A percentile compares a stretch with the other conserved stretches of the same genome.
Conservation (phyloP, 2,329 filamentous ascomycete genomes). For the Apiospora malaysiana region DNA sequence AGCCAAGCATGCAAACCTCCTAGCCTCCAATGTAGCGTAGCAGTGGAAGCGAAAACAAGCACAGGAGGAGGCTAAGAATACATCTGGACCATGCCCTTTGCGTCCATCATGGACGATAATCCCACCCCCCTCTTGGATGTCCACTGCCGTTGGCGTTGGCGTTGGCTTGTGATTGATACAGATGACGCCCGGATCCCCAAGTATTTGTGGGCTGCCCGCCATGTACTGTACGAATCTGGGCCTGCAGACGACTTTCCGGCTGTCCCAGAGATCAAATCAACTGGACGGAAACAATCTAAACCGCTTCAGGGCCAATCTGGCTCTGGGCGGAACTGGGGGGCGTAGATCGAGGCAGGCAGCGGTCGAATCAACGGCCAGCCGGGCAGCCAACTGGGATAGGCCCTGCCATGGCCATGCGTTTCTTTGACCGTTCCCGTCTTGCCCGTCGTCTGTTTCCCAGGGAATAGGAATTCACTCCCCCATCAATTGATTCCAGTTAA, state of each 20-base stretch:
- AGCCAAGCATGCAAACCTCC: not conserved
- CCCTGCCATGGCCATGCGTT: not conserved
- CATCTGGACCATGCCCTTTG: not conserved
- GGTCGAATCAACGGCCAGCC: constrained; percentile 2
- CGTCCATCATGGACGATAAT: not conserved
- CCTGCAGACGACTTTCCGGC: not conserved
- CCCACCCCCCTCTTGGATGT: not conserved
- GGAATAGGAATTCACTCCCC: not conserved
- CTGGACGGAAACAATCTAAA: not conserved
- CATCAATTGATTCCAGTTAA: not conserved
- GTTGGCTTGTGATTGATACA: constrained; percentile 19
- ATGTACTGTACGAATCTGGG: not conserved
- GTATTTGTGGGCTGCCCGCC: not conserved
- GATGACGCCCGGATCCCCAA: constrained; percentile 11
- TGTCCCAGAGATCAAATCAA: not conserved
- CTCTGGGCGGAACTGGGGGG: not conserved
- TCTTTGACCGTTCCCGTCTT: not conserved
- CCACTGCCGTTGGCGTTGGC: constrained; percentile 9
- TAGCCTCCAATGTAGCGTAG: not conserved
- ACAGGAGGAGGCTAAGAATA: constrained; percentile 11
- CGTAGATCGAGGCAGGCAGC: not conserved
- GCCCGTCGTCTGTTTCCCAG: not conserved
- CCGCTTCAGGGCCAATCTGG: constrained; percentile 4
- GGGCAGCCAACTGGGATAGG: not conserved
- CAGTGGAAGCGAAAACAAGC: constrained; percentile 11